Evolutionary conservation across 2,329 filamentous ascomycete species (phyloP).

Genomic region (Sclerotinia sclerotiorum): DNA sequence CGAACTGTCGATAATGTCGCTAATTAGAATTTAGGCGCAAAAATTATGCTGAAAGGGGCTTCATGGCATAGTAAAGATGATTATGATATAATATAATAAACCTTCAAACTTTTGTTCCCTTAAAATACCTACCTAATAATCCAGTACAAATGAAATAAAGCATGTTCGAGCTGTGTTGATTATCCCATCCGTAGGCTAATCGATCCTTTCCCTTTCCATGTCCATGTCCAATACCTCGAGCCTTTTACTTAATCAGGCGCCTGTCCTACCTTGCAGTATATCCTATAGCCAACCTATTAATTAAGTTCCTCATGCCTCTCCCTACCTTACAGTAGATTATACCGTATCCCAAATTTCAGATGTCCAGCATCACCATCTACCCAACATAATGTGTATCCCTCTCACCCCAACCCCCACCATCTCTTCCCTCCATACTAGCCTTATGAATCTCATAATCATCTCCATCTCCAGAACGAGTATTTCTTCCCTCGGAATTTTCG

Average conservation of each 20-base stretch:
- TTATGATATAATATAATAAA: neutral
- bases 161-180: neutral
- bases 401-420: neutral
- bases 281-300: neutral
- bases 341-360: neutral
- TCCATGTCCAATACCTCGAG: neutral
- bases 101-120: neutral
- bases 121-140: neutral
- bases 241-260: neutral
- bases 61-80: too few species aligned
- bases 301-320: neutral
- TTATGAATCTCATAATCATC: slow-evolving; percentile 10
- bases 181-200: neutral
- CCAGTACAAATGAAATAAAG: neutral
- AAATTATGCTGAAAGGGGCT: too few species aligned
- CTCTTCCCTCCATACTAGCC: neutral
- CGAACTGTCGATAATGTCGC: too few species aligned
- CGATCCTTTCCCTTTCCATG: neutral
- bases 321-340: neutral
- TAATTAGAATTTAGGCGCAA: too few species aligned
- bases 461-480: neutral
- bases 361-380: neutral
- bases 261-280: neutral
- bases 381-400: slow-evolving; percentile 9
- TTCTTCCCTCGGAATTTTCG: neutral